phyloP scores from a whole-genome alignment of 2,329 filamentous ascomycete genomes.

The Colletotrichum eleusines region DNA sequence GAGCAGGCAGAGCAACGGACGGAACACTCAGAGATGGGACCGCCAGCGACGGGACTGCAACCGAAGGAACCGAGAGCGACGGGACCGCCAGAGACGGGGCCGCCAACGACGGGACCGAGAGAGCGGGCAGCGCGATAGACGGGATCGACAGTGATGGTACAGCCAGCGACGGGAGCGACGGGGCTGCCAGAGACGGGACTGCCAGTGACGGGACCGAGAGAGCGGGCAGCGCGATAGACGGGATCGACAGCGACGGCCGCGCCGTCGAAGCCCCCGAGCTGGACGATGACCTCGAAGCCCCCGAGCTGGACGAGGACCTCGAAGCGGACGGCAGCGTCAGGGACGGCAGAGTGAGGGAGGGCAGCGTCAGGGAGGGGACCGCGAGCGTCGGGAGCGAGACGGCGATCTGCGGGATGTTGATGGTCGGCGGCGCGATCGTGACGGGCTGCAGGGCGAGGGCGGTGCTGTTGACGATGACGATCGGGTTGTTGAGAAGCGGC shows the following conservation, averaged over 20 bases:
- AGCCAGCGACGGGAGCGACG: neutral
- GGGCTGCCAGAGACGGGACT: neutral
- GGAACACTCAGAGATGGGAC: too few relatives aligned
- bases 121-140: neutral
- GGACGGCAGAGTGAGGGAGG: too few relatives aligned
- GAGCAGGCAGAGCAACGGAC: neutral
- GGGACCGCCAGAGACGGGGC: neutral
- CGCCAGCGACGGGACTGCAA: neutral
- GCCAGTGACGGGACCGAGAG: neutral
- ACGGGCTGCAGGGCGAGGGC: neutral
- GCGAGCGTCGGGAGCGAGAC: neutral
- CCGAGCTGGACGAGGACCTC: too few relatives aligned
- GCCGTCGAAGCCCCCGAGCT: too few relatives aligned
- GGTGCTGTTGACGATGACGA: neutral
- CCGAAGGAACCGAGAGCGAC: rapidly evolving
- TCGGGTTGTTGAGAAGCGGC: neutral
- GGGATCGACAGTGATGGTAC: neutral
- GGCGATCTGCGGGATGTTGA: neutral
- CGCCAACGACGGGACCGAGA: neutral
- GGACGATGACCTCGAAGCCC: too few relatives aligned
- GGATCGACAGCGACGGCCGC: too few relatives aligned
- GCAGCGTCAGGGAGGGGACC: too few relatives aligned
- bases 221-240: too few relatives aligned
- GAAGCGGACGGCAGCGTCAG: neutral
- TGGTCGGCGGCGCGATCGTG: neutral